Evolutionary conservation across 2,329 filamentous ascomycete species (phyloP), one percentile per base, ranked within the genome.

Genomic region (Pseudogymnoascus sp.): DNA sequence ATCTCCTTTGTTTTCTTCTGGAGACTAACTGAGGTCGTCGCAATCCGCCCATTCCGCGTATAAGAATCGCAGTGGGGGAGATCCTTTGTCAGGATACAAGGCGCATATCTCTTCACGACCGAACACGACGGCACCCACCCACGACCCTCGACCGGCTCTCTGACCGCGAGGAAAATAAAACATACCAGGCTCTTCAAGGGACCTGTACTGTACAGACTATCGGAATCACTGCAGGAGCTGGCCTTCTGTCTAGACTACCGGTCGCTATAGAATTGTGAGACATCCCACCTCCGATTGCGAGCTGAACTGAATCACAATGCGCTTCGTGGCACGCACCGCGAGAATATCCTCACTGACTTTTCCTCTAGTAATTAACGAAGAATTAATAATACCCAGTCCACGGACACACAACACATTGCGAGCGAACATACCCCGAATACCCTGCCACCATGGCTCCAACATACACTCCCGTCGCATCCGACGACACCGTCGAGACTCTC

Each of bases 401-500:
- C 42, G 42, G 42, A 47, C 42, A 44, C 18, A 47, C 42, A 23
- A 47, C 42, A 47, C 21, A 23, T 23, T 47, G 42, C 42, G 18
- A 42, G 38, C 38, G 38, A 18, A 10, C 18, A 47, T 47, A 47
- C 42, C 18, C 42, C 42, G 42, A 47, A 47, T 23, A 47, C 7
- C 42, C 42, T 6, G 42, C 42, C 18, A 35, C 63, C 50, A 74
- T 74, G 72, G 70, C 69, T 25, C 69, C 70, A 21, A 59, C 66
- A 53, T 67, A 71, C 50, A 60, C 71, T 42, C 71, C 69, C 44
- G 70, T 47, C 42, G 42, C 42, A n/a, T 47, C 42, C 42, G 42
- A 47, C 11, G 42, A 47, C 42, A 47, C 42, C 11, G 42, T 47
- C n/a, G 61, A 63, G 28, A 63, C 65, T 16, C 62, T 65, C 21